Evolutionary conservation across 106 monocot genomes (phyloP).

Genomic region (Iris macrosiphon): DNA sequence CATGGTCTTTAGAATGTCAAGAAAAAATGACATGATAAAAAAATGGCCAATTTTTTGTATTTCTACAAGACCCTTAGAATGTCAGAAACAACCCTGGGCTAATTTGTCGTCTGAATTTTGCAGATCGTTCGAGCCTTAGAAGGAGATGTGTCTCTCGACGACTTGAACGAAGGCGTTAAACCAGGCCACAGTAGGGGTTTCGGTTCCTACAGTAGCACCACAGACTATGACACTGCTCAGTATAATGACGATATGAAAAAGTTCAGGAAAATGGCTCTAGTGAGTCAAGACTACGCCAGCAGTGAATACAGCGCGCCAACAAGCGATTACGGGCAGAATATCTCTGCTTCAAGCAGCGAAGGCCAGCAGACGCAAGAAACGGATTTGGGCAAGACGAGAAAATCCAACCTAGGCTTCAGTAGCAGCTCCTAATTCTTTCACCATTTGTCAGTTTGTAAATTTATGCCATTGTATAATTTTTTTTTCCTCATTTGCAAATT

Average conservation of each 20-base stretch:
- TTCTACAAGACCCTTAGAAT: too few species aligned
- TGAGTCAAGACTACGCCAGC: neutral
- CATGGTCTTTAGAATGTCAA: too few species aligned
- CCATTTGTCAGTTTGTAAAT: too few species aligned
- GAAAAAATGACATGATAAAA: too few species aligned
- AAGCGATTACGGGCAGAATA: constrained; percentile 3
- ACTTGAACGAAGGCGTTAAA: constrained; percentile 8
- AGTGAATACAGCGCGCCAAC: constrained; percentile 16
- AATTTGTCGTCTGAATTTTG: too few species aligned
- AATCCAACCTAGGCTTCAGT: constrained; percentile 2
- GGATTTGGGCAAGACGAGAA: constrained; percentile 6
- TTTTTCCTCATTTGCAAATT: too few species aligned
- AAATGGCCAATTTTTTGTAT: too few species aligned
- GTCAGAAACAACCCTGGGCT: too few species aligned
- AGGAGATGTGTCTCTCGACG: constrained; percentile 1
- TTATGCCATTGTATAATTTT: too few species aligned
- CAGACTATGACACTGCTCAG: constrained; percentile 14
- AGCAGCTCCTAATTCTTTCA: too few species aligned
- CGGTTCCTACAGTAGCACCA: constrained; percentile 9
- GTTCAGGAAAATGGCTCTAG: constrained; percentile 21
- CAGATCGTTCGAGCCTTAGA: constrained; percentile 14
- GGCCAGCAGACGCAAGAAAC: constrained; percentile 13
- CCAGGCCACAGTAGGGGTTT: constrained; percentile 11
- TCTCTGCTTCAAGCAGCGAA: constrained; percentile 13
- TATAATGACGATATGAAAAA: constrained; percentile 20